Evolutionary conservation across 768 basidiomycete genomes (phyloP), one percentile per base, ranked within the genome.

Genomic region (Mycena crocata): DNA sequence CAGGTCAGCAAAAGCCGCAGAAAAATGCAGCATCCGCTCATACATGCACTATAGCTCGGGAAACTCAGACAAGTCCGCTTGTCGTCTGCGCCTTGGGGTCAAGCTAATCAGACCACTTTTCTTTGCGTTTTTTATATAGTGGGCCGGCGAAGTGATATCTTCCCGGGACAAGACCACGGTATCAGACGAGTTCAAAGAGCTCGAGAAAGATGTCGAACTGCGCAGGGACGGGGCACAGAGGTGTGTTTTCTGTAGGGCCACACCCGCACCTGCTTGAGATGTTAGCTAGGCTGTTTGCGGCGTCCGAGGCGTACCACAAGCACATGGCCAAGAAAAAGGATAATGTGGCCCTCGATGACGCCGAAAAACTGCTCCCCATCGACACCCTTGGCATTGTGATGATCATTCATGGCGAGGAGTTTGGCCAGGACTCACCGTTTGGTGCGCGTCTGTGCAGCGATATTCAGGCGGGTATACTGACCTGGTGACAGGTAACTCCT

Each of bases 91-190:
- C 37, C 63, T 59, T 54, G 37, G 58, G 39, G 14, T 31, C 37
- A 58, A 57, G 55, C 72, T 74, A 72, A 79, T 79, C 72, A 74
- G 66, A 72, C 79, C 75, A 78, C 76, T 77, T 75, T 75, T 65
- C n/a, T n/a, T n/a, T 45, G 45, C 66, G 52, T 68, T 45, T 52
- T 24, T 65, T 58, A 54, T 71, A 46, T 72, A 96, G 93, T 93
- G 94, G 92, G 93, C 93, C 7, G 93, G 93, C 44, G 94, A 96
- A 80, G 91, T 93, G 71, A 94, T 98, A 57, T 90, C 93, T 42
- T 86, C 91, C 28, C 87, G 90, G 68, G 93, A 95, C 75, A 96
- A 93, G 84, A 90, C 92, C 2, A 79, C 86, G 45, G 85, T 91
- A 34, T 88, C 91, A 3, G 91, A 92, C 28, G 94, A 95, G 68